Evolutionary conservation across 768 basidiomycete genomes (phyloP).

Genomic region (Coprinopsis sp.): DNA sequence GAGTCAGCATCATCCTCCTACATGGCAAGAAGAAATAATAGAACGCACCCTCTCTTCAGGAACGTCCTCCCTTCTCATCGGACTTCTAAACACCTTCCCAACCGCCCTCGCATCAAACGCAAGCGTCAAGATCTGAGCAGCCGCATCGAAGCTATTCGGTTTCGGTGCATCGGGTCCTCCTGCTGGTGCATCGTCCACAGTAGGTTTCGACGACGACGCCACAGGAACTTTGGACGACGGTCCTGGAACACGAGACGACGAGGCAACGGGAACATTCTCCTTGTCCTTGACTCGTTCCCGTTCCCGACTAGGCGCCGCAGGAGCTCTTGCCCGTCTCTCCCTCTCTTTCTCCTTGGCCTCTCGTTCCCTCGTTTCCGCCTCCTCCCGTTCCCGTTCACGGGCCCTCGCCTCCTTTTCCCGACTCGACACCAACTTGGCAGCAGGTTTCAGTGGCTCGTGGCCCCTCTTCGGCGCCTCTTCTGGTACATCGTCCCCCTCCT

Average conservation of each 20-base stretch:
- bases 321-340: slow-evolving; percentile 14
- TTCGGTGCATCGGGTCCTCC: slow-evolving; percentile 20
- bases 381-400: slow-evolving; percentile 26
- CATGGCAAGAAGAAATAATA: no score
- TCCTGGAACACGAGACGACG: no score
- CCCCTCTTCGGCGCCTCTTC: slow-evolving; percentile 21
- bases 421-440: slow-evolving; percentile 4
- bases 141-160: slow-evolving; percentile 64
- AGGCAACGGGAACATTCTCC: slow-evolving; percentile 27
- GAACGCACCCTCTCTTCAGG: slow-evolving; percentile 61
- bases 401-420: slow-evolving; percentile 20
- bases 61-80: slow-evolving; percentile 23
- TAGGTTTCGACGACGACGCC: not conserved
- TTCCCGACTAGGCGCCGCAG: slow-evolving; percentile 3
- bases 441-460: slow-evolving; percentile 25
- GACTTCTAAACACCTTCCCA: slow-evolving; percentile 52
- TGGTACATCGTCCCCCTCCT: not conserved
- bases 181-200: slow-evolving; percentile 9
- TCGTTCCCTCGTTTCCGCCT: slow-evolving; percentile 8
- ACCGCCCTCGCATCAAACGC: slow-evolving; percentile 68
- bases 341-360: slow-evolving; percentile 21
- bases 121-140: slow-evolving; percentile 39
- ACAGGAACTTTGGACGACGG: no score
- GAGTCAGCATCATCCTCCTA: no score
- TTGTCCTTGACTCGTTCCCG: slow-evolving; percentile 15